Evolutionary conservation across 495 filamentous ascomycete genomes (phyloP), one percentile per base, ranked within the genome.

Genomic region (Thozetella sp.): DNA sequence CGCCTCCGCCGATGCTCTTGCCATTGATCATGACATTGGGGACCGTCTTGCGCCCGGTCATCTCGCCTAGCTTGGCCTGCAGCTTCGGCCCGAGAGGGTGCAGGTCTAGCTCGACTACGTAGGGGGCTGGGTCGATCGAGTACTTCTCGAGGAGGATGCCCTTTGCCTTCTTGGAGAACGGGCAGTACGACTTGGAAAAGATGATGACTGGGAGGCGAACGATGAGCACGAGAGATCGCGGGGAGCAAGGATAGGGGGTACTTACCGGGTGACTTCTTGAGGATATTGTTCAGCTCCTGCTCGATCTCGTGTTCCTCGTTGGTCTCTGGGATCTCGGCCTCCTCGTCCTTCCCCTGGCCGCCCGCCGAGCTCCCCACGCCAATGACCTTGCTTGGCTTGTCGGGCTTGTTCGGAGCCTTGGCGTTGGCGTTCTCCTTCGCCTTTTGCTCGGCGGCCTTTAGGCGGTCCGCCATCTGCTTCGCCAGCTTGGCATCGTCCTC

Each of bases 101-200:
- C 62, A 87, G 72, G 70, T 99, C 92, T 11, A 99, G 83, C 77
- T 99, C 95, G 20, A 99, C 93, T 23, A 99, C 90, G 67, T 87
- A 90, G 0, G 95, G 95, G 46, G 83, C 69, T 0, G 95, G 95
- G 2, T 86, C 80, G 68, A 98, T 97, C 26, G 79, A 78, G 76
- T 97, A 97, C 62, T 87, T 84, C 2, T 91, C 84, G 24, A 96
- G 80, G 25, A 98, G 84, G 59, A 98, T 86, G 10, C 74, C 72
- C 73, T 99, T 99, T 15, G 94, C 95, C 62, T 82, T 85, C 60
- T 82, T 84, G 48, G 93, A 97, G 77, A 85, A 87, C 0, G 90
- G 92, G 74, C 95, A 99, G 74, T 92, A 96, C 1, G 90, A 86
- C 73, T 98, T 98, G 56, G 92, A 96, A 79, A 98, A 97, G 54